Percentiles rank a stretch among this genome's conserved stretches.
phyloP scores from a whole-genome alignment of 1,284 basidiomycete genomes.

The Volvariella volvacea region DNA sequence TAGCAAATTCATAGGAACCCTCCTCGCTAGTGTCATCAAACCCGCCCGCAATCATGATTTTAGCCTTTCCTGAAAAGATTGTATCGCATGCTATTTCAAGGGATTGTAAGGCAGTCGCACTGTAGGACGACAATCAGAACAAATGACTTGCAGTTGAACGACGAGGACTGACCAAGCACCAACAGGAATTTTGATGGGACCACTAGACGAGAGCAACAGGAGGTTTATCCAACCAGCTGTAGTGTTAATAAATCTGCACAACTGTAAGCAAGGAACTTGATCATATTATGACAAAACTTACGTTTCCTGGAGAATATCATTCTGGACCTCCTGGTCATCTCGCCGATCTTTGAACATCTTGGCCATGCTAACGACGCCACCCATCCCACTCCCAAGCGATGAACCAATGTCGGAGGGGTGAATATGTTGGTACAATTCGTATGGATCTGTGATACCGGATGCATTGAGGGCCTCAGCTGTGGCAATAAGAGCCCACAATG shows the following conservation, averaged over 20 bases:
- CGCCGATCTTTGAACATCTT: constrained; percentile 99
- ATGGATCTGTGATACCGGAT: constrained; percentile 97
- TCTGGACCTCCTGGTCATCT: constrained; percentile 96
- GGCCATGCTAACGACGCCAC: constrained; percentile 82
- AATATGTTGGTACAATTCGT: constrained; percentile 93
- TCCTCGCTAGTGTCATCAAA: constrained; percentile 98
- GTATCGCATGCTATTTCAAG: constrained; percentile 98
- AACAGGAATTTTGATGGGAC: constrained; percentile 98
- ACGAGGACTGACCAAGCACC: constrained; percentile 82
- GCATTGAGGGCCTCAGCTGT: constrained; percentile 94
- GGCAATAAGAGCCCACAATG: constrained; percentile 94
- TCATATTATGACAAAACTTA: constrained; percentile 34
- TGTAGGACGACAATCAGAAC: constrained; percentile 19
- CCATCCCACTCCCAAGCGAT: constrained; percentile 94
- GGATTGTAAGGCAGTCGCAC: constrained; percentile 95
- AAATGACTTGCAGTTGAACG: background rate
- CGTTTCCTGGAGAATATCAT: constrained; percentile 98
- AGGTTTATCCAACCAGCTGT: constrained; percentile 98
- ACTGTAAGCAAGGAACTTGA: constrained; percentile 2
- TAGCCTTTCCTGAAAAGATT: constrained; percentile 91
- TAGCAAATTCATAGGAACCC: constrained; percentile 95
- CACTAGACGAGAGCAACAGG: constrained; percentile 87
- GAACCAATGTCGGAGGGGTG: constrained; percentile 96
- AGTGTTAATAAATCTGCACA: constrained; percentile 86
- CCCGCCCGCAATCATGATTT: constrained; percentile 98